Conservation (phyloP, 1,284 basidiomycete genomes). For the Trametes hirsuta region DNA sequence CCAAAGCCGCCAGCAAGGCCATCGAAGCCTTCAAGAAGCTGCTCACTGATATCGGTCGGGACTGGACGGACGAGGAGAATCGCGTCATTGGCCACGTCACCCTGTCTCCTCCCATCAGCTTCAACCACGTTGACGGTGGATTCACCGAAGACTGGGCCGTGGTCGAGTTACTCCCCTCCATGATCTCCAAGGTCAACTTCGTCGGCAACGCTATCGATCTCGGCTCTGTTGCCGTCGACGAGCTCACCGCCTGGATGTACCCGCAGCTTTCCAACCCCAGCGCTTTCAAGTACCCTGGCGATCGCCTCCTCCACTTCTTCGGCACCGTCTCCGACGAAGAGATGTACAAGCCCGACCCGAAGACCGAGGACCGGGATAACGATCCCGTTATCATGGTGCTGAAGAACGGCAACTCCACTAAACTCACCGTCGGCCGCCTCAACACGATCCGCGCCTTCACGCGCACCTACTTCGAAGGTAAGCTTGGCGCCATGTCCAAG, state of each 20-base stretch:
- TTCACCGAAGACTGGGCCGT: conserved; percentile 41
- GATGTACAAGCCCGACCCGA: conserved; percentile 6
- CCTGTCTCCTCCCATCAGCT: conserved; percentile 32
- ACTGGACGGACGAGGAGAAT: conserved; percentile 29
- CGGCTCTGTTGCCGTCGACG: conserved; percentile 10
- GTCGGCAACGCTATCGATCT: conserved; percentile 25
- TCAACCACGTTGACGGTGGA: conserved; percentile 22
- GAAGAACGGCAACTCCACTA: conserved; percentile 15
- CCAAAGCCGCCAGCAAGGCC: conserved; percentile 26
- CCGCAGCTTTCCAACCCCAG: conserved; percentile 19
- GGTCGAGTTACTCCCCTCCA: conserved; percentile 36
- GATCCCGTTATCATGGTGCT: conserved; percentile 19
- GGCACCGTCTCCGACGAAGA: conserved; percentile 22
- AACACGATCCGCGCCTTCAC: conserved; percentile 28
- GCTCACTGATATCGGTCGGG: conserved; percentile 26
- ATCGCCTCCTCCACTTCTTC: conserved; percentile 26
- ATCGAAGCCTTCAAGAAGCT: conserved; percentile 31
- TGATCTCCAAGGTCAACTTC: conserved; percentile 31
- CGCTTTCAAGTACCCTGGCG: conserved; percentile 27
- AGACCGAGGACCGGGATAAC: conserved; percentile 11
- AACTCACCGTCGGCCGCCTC: conserved; percentile 26
- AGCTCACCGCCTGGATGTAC: conserved; percentile 24
- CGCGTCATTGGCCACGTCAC: conserved; percentile 38
- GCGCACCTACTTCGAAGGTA: conserved; percentile 20
- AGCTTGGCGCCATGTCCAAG: conserved; percentile 22